phyloP scores from a whole-genome alignment of 176 grass and related monocot species.

The Rhynchospora pubera region DNA sequence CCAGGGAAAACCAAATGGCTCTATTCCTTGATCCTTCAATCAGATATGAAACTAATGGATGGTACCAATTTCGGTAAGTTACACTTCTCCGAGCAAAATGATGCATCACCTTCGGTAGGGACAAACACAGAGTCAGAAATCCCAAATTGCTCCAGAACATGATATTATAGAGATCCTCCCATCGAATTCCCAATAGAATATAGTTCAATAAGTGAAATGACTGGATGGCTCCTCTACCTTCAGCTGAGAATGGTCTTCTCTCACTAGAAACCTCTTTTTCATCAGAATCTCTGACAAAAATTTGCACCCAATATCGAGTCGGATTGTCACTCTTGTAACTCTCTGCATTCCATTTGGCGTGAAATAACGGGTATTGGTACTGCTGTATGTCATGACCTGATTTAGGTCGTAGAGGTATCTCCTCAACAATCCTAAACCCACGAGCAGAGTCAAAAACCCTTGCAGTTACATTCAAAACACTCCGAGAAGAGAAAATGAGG shows the following conservation, averaged over 20 bases:
- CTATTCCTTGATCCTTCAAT: constrained; percentile 63
- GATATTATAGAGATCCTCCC: constrained; percentile 62
- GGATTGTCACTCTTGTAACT: constrained; percentile 55
- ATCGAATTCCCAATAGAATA: constrained; percentile 66
- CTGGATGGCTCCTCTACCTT: constrained; percentile 37
- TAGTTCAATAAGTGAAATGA: constrained; percentile 33
- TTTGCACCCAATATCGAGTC: constrained; percentile 69
- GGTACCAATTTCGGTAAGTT: constrained; percentile 37
- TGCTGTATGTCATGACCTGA: neutral
- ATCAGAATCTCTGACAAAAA: constrained; percentile 51
- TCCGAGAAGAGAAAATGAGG: constrained; percentile 61
- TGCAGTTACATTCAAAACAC: constrained; percentile 61
- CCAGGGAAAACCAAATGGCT: constrained; percentile 43
- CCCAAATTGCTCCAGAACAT: constrained; percentile 59
- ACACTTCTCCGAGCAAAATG: constrained; percentile 32
- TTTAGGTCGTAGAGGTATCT: constrained; percentile 53
- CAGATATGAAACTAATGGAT: constrained; percentile 55
- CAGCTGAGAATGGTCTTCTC: constrained; percentile 59
- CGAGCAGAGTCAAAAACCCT: constrained; percentile 69
- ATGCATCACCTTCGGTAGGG: constrained; percentile 44
- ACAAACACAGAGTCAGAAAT: constrained; percentile 39
- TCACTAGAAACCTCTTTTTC: constrained; percentile 45
- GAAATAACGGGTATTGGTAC: constrained; percentile 46
- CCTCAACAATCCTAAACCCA: constrained; percentile 72
- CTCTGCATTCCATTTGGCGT: constrained; percentile 85